Conservation (phyloP, 768 basidiomycete genomes). For the Phanerochaete carnosa region DNA sequence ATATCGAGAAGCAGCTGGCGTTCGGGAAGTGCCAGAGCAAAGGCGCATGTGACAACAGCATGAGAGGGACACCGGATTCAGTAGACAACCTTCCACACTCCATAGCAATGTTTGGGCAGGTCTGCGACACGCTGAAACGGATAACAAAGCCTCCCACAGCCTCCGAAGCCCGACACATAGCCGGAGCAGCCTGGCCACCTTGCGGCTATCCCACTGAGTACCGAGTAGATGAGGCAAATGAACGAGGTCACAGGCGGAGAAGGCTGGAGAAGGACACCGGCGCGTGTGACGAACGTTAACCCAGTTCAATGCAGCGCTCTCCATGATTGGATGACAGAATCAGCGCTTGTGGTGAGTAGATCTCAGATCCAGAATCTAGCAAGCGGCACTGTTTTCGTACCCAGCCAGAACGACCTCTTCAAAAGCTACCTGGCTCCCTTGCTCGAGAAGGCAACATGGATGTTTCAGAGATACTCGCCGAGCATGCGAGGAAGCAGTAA, state of each 20-base stretch:
- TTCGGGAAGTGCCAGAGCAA: not conserved
- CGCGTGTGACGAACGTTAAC: not conserved
- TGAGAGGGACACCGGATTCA: not conserved
- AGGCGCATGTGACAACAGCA: not conserved
- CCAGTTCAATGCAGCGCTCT: not conserved
- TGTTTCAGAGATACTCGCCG: conserved; percentile 75
- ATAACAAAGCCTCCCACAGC: not conserved
- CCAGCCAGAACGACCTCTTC: not conserved
- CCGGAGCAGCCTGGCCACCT: not conserved
- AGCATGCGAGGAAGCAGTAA: conserved; percentile 70
- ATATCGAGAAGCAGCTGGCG: not conserved
- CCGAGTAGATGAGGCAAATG: not conserved
- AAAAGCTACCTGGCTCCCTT: no score
- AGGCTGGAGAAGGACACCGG: not conserved
- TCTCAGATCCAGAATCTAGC: not conserved
- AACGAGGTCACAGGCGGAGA: not conserved
- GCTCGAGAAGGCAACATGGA: conserved; percentile 49
- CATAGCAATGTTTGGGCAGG: not conserved
- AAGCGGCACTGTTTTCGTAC: not conserved
- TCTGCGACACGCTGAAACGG: not conserved
- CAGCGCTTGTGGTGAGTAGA: not conserved
- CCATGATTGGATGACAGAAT: not conserved
- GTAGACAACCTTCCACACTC: not conserved
- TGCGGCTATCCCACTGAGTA: not conserved
- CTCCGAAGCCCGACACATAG: not conserved